Evolutionary conservation across 2,329 filamentous ascomycete genomes (phyloP), one percentile per base, ranked within the genome.

Genomic region (Diplocarpon mali): DNA sequence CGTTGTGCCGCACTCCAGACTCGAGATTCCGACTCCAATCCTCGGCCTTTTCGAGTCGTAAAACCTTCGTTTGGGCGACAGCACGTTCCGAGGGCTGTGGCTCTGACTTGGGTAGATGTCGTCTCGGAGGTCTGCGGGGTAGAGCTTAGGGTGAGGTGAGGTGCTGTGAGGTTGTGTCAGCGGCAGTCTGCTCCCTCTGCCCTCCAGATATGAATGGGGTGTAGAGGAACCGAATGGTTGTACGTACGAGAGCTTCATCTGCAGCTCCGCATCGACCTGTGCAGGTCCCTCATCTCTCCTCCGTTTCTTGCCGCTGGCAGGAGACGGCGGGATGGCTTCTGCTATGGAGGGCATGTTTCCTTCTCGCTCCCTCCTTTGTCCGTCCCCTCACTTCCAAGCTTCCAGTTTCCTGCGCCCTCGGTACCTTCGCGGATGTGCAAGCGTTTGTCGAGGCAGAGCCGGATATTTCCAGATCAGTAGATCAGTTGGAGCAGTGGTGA

Each of bases 341-440:
- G 53, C 53, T 20, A 59, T 44, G 1, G 56, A 59, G 13, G 57
- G 57, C 57, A 59, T 59, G 8, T 3, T 14, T 10, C 5, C 30
- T 32, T 32, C 30, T 32, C 4, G 11, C 30, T 10, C 9, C 30
- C 30, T 32, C 30, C 30, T 3, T 32, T 14, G 4, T 14, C 30
- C 9, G 3, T 14, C 30, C 30, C 10, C 30, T 32, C 9, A 5
- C n/a, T 14, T 32, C 30, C n/a, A 3, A 5, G 11, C n/a, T 14
- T 32, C 30, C 30, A 12, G 20, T 32, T 3, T 32, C 30, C 30
- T 14, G 11, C 30, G 11, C 29, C 29, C 29, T 30, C 29, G 8
- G 8, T 30, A 8, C 13, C 29, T 30, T n/a, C n/a, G n/a, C n/a
- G n/a, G n/a, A n/a, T n/a, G n/a, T n/a, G n/a, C n/a, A n/a, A 7